Percentiles rank a stretch among this genome's conserved stretches.
These are phyloP conservation scores for Gillenia trifoliata DNA, from an alignment of 306 rosid species.

Conservation along the genomic window DNA sequence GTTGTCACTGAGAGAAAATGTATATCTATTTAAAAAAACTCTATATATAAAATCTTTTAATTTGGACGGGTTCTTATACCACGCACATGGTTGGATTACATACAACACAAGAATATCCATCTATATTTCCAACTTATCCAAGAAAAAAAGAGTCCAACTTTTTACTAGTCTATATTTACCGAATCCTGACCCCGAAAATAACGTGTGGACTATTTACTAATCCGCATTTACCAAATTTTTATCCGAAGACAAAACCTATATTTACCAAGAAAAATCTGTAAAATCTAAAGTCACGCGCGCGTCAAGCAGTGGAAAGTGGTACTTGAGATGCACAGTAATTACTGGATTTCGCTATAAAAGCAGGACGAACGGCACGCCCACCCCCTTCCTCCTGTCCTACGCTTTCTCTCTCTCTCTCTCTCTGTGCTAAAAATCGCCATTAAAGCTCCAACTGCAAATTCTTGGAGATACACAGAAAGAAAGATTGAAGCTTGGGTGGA, in stretches of 20 bases:
- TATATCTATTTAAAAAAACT: too few species aligned
- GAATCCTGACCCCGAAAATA: too few species aligned
- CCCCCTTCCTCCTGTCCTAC: neutral
- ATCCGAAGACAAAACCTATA: neutral
- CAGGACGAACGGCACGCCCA: neutral
- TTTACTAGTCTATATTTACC: too few species aligned
- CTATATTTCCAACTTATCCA: neutral
- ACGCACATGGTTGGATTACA: neutral
- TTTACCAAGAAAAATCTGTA: neutral
- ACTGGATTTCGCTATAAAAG: conserved; percentile 5
- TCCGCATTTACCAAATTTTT: neutral
- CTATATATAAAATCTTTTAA: neutral
- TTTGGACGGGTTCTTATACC: neutral
- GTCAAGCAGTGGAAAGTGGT: neutral
- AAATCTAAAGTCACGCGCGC: neutral
- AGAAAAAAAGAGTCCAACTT: neutral
- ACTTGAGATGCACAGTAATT: neutral
- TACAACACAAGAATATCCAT: neutral
- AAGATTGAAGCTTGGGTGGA: neutral
- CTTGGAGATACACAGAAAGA: neutral
- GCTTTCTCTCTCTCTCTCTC: neutral
- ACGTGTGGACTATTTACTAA: too few species aligned
- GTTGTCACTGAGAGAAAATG: too few species aligned
- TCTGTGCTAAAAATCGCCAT: neutral
- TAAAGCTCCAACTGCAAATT: neutral